Percentiles rank a stretch among this genome's conserved stretches.
These are phyloP conservation scores for Paecilomyces sp. DNA, from an alignment of 2,329 filamentous ascomycete species.

Conservation along the genomic window DNA sequence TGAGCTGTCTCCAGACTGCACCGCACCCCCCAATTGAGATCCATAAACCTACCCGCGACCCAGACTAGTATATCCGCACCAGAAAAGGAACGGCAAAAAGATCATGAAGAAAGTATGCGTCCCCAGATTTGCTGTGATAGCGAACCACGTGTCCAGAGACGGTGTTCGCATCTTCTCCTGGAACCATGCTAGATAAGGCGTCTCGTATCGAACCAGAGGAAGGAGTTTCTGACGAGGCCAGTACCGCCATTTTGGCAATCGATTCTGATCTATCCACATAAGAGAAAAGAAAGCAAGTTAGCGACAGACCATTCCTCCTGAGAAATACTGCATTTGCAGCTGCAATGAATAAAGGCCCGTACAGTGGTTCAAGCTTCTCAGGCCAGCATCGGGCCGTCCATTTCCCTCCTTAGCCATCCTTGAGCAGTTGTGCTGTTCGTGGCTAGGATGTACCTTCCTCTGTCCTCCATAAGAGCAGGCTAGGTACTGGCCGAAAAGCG, in stretches of 20 bases:
- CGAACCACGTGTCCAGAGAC: constrained; percentile 90
- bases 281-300: constrained; percentile 6
- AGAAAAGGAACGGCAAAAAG: constrained; percentile 87
- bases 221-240: constrained; percentile 71
- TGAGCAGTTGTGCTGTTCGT: constrained; percentile 5
- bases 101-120: constrained; percentile 99
- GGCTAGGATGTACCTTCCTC: not conserved
- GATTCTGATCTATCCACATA: constrained; percentile 60
- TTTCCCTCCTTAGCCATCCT: constrained; percentile 32
- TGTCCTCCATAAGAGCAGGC: not conserved
- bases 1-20: not conserved
- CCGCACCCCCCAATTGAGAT: constrained; percentile 1
- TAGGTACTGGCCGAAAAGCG: not conserved
- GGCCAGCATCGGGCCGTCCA: constrained; percentile 54
- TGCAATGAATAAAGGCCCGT: constrained; percentile 13
- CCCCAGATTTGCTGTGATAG: constrained; percentile 89
- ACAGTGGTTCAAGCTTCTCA: constrained; percentile 75
- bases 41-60: constrained; percentile 68
- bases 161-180: constrained; percentile 76
- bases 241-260: constrained; percentile 85
- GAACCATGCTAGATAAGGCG: constrained; percentile 81
- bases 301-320: not conserved
- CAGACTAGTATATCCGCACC: constrained; percentile 81
- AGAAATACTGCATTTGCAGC: not conserved
- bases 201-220: constrained; percentile 88